Evolutionary conservation across 352 stramenopile genomes (phyloP).

Genomic region (Globisporangium paroecandrum): DNA sequence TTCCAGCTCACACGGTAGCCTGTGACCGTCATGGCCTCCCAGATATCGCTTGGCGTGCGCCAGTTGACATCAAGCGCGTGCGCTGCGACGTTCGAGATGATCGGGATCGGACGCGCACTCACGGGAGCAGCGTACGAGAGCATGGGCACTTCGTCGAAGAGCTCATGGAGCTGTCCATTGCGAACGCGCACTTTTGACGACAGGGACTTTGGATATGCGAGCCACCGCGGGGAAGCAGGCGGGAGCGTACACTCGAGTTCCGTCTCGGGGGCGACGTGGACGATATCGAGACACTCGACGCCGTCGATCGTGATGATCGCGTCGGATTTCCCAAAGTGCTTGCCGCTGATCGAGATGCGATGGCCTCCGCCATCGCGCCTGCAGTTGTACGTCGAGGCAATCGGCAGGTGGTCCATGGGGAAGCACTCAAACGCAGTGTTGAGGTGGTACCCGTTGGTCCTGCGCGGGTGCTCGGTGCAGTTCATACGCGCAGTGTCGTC

Average conservation of each 20-base stretch:
- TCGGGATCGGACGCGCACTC: slow-evolving; percentile 26
- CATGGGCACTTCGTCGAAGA: slow-evolving; percentile 54
- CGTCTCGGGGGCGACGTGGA: slow-evolving; percentile 49
- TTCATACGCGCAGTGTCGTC: slow-evolving; percentile 29
- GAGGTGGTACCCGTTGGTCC: slow-evolving; percentile 49
- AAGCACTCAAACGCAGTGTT: slow-evolving; percentile 37
- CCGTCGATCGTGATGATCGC: slow-evolving; percentile 70
- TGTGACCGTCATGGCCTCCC: slow-evolving; percentile 77
- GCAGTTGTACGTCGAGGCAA: slow-evolving; percentile 78
- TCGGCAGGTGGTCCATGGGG: slow-evolving; percentile 37
- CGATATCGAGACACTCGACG: slow-evolving; percentile 59
- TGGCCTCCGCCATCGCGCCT: slow-evolving; percentile 48
- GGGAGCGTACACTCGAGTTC: slow-evolving; percentile 79
- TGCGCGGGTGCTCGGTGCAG: slow-evolving; percentile 35
- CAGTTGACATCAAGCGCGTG: slow-evolving; percentile 82
- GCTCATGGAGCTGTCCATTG: slow-evolving; percentile 53
- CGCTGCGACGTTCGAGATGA: slow-evolving; percentile 75
- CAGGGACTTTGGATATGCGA: slow-evolving; percentile 32
- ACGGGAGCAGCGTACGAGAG: slow-evolving; percentile 67
- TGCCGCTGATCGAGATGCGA: slow-evolving; percentile 55
- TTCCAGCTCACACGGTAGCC: slow-evolving; percentile 78
- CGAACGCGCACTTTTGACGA: slow-evolving; percentile 59
- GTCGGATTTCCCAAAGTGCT: slow-evolving; percentile 68
- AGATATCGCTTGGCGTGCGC: slow-evolving; percentile 52
- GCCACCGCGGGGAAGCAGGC: slow-evolving; percentile 27